Base-by-base conservation (phyloP, 306 rosid genomes). In the Trichosanthes cucumerina region DNA sequence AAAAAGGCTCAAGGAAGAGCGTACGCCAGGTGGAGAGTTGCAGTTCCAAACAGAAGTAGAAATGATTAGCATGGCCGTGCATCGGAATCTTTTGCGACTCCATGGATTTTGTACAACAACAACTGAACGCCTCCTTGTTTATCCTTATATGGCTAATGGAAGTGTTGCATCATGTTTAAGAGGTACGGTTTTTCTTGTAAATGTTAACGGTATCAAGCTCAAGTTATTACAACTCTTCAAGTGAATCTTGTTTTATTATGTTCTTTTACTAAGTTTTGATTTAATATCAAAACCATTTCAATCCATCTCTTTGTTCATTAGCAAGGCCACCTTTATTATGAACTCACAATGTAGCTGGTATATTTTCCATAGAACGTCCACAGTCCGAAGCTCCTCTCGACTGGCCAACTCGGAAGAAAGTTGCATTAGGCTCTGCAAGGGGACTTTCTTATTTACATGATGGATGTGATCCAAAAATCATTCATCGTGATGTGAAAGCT, bases 61-160 rank as follows among this genome's bases (percentile, higher is more conserved):
- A 52, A 79, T 79, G 81, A 79, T 79, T 13, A 79, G 81, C 66
- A 79, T 79, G 81, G 81, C 81, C 21, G 81, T 79, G n/a, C 81
- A 79, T 50, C 81, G 76, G 34, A 79, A 79, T 79, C 81, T 79
- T 24, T 31, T 79, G 9, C 76, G 76, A 18, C 56, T 79, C 21
- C 81, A 65, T 7, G 81, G 76, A 28, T 79, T 79, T 47, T 79
- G 76, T 36, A 79, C 73, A 28, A 79, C 81, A 14, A 18, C 81
- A 50, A 31, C 54, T 7, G 81, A 79, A 54, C 69, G 81, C 21
- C 76, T 79, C 7, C 81, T 79, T 66, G 81, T 79, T 79, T 79
- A 66, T 79, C 81, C 81, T 13, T 79, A 64, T 31, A 79, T 79
- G 81, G 81, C 81, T 24, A 79, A 79, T 26, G 81, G 81, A 79